phyloP scores from a whole-genome alignment of 306 rosid genomes.

The Benincasa hispida region DNA sequence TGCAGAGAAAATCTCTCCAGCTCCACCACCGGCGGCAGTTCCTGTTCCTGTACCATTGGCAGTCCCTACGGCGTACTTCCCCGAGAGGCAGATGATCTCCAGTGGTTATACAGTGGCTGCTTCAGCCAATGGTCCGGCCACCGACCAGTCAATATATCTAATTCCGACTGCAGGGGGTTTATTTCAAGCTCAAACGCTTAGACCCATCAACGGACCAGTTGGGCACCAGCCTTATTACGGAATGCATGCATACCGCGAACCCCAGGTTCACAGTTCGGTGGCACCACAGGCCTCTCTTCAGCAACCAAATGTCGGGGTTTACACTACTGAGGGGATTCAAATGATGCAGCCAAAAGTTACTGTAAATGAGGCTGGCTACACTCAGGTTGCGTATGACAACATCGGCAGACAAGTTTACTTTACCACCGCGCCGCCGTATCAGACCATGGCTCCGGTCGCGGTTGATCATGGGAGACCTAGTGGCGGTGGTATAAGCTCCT shows the following conservation, averaged over 20 bases:
- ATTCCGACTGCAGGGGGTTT: constrained; percentile 43
- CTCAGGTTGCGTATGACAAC: constrained; percentile 34
- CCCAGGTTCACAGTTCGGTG: constrained; percentile 29
- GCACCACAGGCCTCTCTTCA: constrained; percentile 13
- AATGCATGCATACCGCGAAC: constrained; percentile 19
- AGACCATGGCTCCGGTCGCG: constrained; percentile 17
- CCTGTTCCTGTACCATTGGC: constrained; percentile 23
- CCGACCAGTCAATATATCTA: constrained; percentile 53
- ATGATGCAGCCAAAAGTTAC: constrained; percentile 14
- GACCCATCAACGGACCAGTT: constrained; percentile 33
- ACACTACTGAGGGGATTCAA: constrained; percentile 19
- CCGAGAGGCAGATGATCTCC: constrained; percentile 32
- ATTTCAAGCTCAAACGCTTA: constrained; percentile 38
- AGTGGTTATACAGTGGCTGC: constrained; percentile 28
- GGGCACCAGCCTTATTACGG: constrained; percentile 43
- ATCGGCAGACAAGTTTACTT: constrained; percentile 39
- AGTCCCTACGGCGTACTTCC: constrained; percentile 24
- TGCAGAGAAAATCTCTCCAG: constrained; percentile 26
- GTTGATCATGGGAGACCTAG: constrained; percentile 28
- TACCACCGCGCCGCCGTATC: constrained; percentile 25
- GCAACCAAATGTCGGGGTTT: constrained; percentile 21
- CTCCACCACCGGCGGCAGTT: constrained; percentile 22
- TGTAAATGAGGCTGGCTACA: constrained; percentile 28
- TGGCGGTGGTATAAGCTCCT: neutral
- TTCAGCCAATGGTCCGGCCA: constrained; percentile 13